Percentiles rank a stretch among this genome's conserved stretches.
Evolutionary conservation across 2,329 filamentous ascomycete genomes (phyloP).

Genomic region (Blumeriella jaapii): DNA sequence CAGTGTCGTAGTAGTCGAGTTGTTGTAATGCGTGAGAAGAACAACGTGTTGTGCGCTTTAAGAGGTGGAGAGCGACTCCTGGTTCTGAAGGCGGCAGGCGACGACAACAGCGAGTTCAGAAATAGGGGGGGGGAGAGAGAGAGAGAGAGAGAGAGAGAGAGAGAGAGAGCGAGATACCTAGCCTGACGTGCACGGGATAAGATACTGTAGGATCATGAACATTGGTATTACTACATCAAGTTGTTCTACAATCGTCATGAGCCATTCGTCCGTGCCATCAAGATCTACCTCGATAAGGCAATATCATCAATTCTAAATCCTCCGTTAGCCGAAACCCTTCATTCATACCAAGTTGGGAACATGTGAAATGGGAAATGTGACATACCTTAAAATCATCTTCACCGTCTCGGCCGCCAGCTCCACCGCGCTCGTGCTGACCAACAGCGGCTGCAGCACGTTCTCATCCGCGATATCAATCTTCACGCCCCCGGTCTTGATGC

Average conservation of each 20-base stretch:
- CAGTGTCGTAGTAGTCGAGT: too few species aligned
- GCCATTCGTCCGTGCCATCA: background rate
- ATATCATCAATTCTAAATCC: constrained; percentile 21
- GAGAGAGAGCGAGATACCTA: too few species aligned
- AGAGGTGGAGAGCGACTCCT: too few species aligned
- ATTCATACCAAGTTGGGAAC: background rate
- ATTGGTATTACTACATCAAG: constrained; percentile 14
- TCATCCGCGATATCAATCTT: constrained; percentile 95
- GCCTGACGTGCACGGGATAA: too few species aligned
- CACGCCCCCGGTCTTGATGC: constrained; percentile 94
- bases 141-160: too few species aligned
- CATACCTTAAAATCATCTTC: constrained; percentile 40
- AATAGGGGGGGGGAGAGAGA: too few species aligned
- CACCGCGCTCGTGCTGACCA: constrained; percentile 95
- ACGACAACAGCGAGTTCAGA: too few species aligned
- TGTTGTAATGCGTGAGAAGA: too few species aligned
- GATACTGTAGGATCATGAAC: constrained; percentile 2
- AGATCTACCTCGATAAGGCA: constrained; percentile 21
- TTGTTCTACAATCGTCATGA: constrained; percentile 14
- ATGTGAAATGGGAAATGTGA: background rate
- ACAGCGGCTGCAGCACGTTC: constrained; percentile 88
- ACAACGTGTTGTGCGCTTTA: too few species aligned
- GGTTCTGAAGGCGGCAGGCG: too few species aligned
- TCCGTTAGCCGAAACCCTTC: constrained; percentile 5
- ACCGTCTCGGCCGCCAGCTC: constrained; percentile 96